A percentile compares a stretch with the other conserved stretches of the same genome.
phyloP scores from a whole-genome alignment of 805 yeast species.

The Zygosaccharomyces rouxii region DNA sequence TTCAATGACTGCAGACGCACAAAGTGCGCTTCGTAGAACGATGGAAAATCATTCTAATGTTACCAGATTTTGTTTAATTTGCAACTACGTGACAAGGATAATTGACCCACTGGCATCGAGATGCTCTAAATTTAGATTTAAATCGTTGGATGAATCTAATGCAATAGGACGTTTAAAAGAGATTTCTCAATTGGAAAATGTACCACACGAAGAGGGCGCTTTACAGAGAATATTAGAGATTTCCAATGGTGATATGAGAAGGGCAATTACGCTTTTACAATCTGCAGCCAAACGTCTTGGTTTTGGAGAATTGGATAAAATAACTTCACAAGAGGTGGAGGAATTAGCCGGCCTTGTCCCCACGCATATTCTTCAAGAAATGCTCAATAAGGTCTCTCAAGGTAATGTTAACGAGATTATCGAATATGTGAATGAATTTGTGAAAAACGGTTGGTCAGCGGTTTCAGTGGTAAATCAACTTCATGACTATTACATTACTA shows the following conservation, averaged over 20 bases:
- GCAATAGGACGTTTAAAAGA: slow-evolving; percentile 64
- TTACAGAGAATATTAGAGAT: slow-evolving; percentile 62
- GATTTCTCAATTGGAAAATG: slow-evolving; percentile 49
- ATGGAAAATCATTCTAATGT: slow-evolving; percentile 87
- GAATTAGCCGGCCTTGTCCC: slow-evolving; percentile 80
- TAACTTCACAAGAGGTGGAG: slow-evolving; percentile 47
- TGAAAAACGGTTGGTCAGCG: slow-evolving; percentile 74
- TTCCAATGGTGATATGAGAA: slow-evolving; percentile 86
- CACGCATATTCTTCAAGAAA: slow-evolving; percentile 38
- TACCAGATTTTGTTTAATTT: slow-evolving; percentile 88
- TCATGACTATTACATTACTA: slow-evolving; percentile 60
- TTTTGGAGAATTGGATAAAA: slow-evolving; percentile 29
- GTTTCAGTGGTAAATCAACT: slow-evolving; percentile 66
- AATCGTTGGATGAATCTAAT: slow-evolving; percentile 63
- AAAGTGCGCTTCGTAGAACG: slow-evolving; percentile 88
- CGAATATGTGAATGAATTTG: slow-evolving; percentile 45
- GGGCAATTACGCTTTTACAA: slow-evolving; percentile 86
- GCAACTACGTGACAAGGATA: slow-evolving; percentile 94
- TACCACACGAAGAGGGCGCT: slow-evolving; percentile 45
- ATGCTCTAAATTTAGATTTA: slow-evolving; percentile 92
- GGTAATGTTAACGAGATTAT: slow-evolving; percentile 37
- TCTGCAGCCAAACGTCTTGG: slow-evolving; percentile 62
- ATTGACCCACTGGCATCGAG: slow-evolving; percentile 96
- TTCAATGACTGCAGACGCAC: slow-evolving; percentile 96
- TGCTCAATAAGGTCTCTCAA: slow-evolving; percentile 39